phyloP scores from a whole-genome alignment of 2,329 filamentous ascomycete genomes.

The Chaetoscypha palmicola region DNA sequence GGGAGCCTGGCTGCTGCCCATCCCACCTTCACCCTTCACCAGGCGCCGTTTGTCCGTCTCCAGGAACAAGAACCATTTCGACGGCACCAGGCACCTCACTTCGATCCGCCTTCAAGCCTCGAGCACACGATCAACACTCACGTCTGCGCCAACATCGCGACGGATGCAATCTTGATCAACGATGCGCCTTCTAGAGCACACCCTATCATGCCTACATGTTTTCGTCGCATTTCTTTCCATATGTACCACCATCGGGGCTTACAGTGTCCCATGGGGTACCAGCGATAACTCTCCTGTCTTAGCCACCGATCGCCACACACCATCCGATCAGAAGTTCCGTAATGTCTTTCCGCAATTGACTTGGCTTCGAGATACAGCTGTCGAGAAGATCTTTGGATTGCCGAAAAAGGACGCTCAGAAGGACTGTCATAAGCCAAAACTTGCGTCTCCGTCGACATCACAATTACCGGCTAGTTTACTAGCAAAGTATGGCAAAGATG shows the following conservation, averaged over 20 bases:
- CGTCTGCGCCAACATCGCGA: background rate
- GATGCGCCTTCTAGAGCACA: constrained; percentile 9
- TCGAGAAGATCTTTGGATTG: constrained; percentile 45
- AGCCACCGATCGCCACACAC: constrained; percentile 6
- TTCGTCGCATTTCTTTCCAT: constrained; percentile 7
- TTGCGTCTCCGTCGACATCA: constrained; percentile 22
- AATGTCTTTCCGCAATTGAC: constrained; percentile 42
- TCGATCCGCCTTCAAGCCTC: too few relatives aligned
- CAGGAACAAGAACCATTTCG: too few relatives aligned
- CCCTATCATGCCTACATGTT: constrained; percentile 5
- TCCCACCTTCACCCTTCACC: too few relatives aligned
- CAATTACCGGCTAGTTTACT: constrained; percentile 31
- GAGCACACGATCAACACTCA: background rate
- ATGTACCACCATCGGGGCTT: constrained; percentile 7
- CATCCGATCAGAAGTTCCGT: constrained; percentile 10
- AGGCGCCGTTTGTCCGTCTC: too few relatives aligned
- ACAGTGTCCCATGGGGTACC: constrained; percentile 16
- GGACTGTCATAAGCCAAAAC: constrained; percentile 11
- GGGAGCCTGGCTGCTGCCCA: too few relatives aligned
- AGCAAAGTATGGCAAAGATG: constrained; percentile 62
- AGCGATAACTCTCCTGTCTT: constrained; percentile 4
- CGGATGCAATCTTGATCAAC: constrained; percentile 2
- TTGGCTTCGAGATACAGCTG: constrained; percentile 43
- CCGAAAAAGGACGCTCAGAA: constrained; percentile 20
- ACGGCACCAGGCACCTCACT: too few relatives aligned